Evolutionary conservation across 805 yeast genomes (phyloP), one percentile per base, ranked within the genome.

Genomic region (Ogataea allantospora): DNA sequence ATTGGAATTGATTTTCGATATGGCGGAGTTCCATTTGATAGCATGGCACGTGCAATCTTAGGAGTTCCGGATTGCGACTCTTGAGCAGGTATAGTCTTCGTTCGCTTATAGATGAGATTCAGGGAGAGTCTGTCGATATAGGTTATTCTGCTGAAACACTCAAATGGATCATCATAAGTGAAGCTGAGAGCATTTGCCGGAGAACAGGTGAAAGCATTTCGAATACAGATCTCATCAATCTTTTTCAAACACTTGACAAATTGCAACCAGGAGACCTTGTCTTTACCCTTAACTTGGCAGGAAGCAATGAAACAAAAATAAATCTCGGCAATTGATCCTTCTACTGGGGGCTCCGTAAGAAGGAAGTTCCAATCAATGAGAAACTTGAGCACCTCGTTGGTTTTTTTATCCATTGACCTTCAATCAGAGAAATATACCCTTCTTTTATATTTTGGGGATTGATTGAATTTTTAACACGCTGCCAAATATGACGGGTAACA

Each of bases 231-330:
- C 10, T 48, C 47, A 26, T 60, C 42, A 5, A 59, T 47, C 6
- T 39, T 35, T 7, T 43, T 46, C 19, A 61, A 43, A 27, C 53
- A 50, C 33, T 52, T 58, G 27, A 59, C 39, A 14, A 60, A 61
- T 24, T 60, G 64, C 18, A 57, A 34, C 63, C 65, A 61, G 4
- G 63, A 57, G 2, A 61, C 63, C 32, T 58, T 58, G 33, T 61
- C 64, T 27, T 54, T 59, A 1, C 63, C 62, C 27, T 48, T 56
- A 20, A 50, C 53, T 26, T 58, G 58, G 7, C 47, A 47, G 3
- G 59, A 53, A 7, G 57, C 55, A 6, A 60, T 57, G 32, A 58
- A 57, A 33, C 60, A 55, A 33, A 58, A 60, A 38, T 60, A 61
- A 2, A 54, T 50, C 32, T 59, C 62, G 1, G 61, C 40, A 4